These are phyloP conservation scores for Solanum bulbocastanum DNA, from an alignment of 257 asterid genomes.

Conservation along the genomic window DNA sequence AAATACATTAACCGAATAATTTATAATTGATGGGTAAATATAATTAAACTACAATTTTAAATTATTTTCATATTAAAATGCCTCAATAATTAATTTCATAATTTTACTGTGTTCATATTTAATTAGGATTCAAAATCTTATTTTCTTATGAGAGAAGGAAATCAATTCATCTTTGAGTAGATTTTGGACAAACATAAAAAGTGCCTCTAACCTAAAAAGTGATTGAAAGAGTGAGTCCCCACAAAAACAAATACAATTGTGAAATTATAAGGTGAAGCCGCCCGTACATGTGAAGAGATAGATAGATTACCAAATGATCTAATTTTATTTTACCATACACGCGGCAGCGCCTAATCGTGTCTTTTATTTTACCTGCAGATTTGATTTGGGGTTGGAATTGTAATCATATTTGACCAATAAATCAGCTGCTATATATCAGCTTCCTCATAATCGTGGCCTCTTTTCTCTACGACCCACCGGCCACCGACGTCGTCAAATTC, in stretches of 20 bases:
- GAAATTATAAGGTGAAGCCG: neutral
- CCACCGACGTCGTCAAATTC: neutral
- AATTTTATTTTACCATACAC: neutral
- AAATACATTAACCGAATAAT: too few species aligned
- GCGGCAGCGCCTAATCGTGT: neutral
- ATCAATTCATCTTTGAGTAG: neutral
- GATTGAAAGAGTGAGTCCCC: neutral
- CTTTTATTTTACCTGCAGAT: too few species aligned
- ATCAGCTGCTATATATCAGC: neutral
- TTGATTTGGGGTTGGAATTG: neutral
- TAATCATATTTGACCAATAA: neutral
- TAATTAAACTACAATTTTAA: too few species aligned
- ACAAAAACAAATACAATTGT: neutral
- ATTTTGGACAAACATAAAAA: neutral
- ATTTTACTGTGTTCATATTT: neutral
- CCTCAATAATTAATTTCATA: too few species aligned
- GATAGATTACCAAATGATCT: neutral
- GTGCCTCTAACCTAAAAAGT: neutral
- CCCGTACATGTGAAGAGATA: neutral
- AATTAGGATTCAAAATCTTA: neutral
- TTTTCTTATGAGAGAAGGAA: neutral
- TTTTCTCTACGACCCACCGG: neutral
- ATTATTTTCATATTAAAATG: too few species aligned
- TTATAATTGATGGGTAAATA: neutral
- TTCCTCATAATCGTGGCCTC: neutral